Conservation (phyloP, 495 filamentous ascomycete genomes). For the Penicillium malachiteum region DNA sequence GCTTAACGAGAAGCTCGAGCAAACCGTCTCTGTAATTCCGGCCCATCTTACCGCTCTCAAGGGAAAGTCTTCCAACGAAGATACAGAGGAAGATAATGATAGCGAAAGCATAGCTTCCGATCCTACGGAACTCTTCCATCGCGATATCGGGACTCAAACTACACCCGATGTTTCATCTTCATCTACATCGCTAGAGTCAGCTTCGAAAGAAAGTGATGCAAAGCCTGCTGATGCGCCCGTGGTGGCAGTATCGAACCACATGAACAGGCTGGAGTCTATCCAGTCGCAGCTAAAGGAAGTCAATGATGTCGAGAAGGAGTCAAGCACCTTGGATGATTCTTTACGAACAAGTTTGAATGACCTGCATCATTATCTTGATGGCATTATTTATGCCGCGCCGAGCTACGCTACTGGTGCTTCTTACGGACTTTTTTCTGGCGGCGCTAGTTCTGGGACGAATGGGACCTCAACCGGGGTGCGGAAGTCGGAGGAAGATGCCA, state of each 20-base stretch:
- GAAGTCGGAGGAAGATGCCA: slow-evolving; percentile 69
- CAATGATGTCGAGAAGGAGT: slow-evolving; percentile 43
- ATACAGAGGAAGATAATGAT: slow-evolving; percentile 36
- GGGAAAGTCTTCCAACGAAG: slow-evolving; percentile 16
- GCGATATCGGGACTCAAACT: slow-evolving; percentile 86
- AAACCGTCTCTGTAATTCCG: slow-evolving; percentile 63
- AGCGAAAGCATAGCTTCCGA: slow-evolving; percentile 54
- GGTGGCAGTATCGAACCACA: slow-evolving; percentile 34
- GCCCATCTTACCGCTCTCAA: slow-evolving; percentile 35
- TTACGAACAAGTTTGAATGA: slow-evolving; percentile 44
- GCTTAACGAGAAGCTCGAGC: slow-evolving; percentile 73
- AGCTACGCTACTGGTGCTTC: slow-evolving; percentile 30
- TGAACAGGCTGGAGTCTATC: slow-evolving; percentile 46
- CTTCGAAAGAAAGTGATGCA: slow-evolving; percentile 8
- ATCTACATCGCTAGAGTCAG: neutral
- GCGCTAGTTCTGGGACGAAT: slow-evolving; percentile 24
- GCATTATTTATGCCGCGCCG: slow-evolving; percentile 47
- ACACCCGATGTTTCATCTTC: slow-evolving; percentile 47
- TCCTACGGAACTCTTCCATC: slow-evolving; percentile 86
- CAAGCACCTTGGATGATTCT: slow-evolving; percentile 44
- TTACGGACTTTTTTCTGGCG: slow-evolving; percentile 34
- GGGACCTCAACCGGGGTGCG: slow-evolving; percentile 32
- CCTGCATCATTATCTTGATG: slow-evolving; percentile 52
- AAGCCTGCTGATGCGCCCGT: slow-evolving; percentile 19
- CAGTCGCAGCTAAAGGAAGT: slow-evolving; percentile 55